These are phyloP conservation scores for Vitis vinifera DNA, from an alignment of 164 flowering plant species.

Conservation along the genomic window ASM3070453v1 NC_081813.1:2461001-2461500, in stretches of 20 bases:
- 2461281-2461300: slow-evolving; percentile 52
- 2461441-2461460: slow-evolving; percentile 9
- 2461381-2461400: slow-evolving; percentile 9
- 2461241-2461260: slow-evolving; percentile 21
- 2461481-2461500: slow-evolving; percentile 27
- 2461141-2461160: slow-evolving; percentile 45
- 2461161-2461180: slow-evolving; percentile 50
- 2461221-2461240: slow-evolving; percentile 4
- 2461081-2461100: slow-evolving; percentile 21
- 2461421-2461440: slow-evolving; percentile 8
- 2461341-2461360: slow-evolving; percentile 40
- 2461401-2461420: neutral
- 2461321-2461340: slow-evolving; percentile 49
- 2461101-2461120: neutral
- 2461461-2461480: slow-evolving; percentile 23
- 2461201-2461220: neutral
- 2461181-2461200: slow-evolving; percentile 38
- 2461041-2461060: slow-evolving; percentile 47
- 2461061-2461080: slow-evolving; percentile 8
- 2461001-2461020: slow-evolving; percentile 19
- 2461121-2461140: slow-evolving; percentile 11
- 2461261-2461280: slow-evolving; percentile 60
- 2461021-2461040: slow-evolving; percentile 40
- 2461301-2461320: slow-evolving; percentile 42
- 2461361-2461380: slow-evolving; percentile 20